phyloP scores from a whole-genome alignment of 345 rosid genomes.

The Rhodomyrtus tomentosa region DNA sequence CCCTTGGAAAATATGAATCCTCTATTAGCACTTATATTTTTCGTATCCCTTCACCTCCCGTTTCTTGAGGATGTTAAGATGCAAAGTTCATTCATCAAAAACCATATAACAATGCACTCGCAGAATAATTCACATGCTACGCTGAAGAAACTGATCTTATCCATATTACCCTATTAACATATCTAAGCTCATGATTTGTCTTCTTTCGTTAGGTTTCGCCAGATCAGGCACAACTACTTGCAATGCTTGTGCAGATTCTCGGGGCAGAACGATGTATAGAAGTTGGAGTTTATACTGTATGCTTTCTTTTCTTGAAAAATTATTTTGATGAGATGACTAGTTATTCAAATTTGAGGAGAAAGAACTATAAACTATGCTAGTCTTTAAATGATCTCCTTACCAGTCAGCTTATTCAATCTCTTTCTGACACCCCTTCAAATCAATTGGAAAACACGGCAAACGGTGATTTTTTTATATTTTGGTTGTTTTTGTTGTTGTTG shows the following conservation, averaged over 20 bases:
- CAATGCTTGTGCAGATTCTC: conserved; percentile 79
- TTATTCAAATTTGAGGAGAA: neutral
- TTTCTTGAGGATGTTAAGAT: neutral
- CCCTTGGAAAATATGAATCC: neutral
- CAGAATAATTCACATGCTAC: neutral
- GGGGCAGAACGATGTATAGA: conserved; percentile 79
- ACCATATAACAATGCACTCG: neutral
- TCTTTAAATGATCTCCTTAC: neutral
- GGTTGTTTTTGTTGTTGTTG: no score
- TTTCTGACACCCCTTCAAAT: neutral
- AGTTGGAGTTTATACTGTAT: conserved; percentile 84
- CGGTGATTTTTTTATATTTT: no score
- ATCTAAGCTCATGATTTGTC: neutral
- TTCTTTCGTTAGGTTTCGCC: conserved; percentile 55
- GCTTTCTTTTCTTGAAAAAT: neutral
- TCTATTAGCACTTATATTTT: neutral
- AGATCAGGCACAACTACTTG: conserved; percentile 87
- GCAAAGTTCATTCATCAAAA: neutral
- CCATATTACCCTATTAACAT: neutral
- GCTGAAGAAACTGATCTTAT: neutral
- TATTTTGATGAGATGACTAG: neutral
- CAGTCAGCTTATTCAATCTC: neutral
- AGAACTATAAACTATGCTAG: neutral
- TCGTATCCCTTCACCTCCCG: neutral
- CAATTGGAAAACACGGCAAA: neutral